These are phyloP conservation scores for Podospora australis DNA, from an alignment of 495 filamentous ascomycete genomes.

Conservation along the genomic window DNA sequence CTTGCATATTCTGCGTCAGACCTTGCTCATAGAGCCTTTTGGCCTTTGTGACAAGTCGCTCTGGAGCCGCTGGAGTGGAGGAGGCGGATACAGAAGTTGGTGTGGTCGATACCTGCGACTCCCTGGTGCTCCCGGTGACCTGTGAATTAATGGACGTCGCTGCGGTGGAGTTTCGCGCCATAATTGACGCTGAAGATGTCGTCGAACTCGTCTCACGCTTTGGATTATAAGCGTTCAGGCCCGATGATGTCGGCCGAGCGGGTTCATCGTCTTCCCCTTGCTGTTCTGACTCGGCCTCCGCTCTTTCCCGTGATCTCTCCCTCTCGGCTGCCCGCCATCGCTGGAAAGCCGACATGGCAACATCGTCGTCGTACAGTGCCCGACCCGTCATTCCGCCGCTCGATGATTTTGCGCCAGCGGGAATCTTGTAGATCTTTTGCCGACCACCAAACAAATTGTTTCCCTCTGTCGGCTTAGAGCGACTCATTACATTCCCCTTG, in stretches of 20 bases:
- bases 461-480: constrained; percentile 77
- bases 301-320: constrained; percentile 41
- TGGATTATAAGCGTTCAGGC: constrained; percentile 55
- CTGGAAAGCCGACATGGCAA: constrained; percentile 74
- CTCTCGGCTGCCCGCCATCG: constrained; percentile 50
- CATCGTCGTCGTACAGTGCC: constrained; percentile 78
- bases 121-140: constrained; percentile 43
- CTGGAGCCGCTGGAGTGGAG: constrained; percentile 29
- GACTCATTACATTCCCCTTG: constrained; percentile 70
- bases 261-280: constrained; percentile 35
- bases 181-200: constrained; percentile 65
- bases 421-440: constrained; percentile 92
- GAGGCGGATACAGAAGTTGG: constrained; percentile 25
- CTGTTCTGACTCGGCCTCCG: constrained; percentile 18
- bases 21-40: constrained; percentile 82
- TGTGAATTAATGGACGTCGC: constrained; percentile 89
- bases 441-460: constrained; percentile 94
- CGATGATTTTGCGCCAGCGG: constrained; percentile 40
- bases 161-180: constrained; percentile 74
- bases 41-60: constrained; percentile 55
- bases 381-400: constrained; percentile 58
- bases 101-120: constrained; percentile 36
- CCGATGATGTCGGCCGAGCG: constrained; percentile 53
- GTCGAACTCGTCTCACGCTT: constrained; percentile 85
- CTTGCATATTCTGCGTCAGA: constrained; percentile 70